Conservation (phyloP, 2,329 filamentous ascomycete species). For the Trichoderma koningii region DNA sequence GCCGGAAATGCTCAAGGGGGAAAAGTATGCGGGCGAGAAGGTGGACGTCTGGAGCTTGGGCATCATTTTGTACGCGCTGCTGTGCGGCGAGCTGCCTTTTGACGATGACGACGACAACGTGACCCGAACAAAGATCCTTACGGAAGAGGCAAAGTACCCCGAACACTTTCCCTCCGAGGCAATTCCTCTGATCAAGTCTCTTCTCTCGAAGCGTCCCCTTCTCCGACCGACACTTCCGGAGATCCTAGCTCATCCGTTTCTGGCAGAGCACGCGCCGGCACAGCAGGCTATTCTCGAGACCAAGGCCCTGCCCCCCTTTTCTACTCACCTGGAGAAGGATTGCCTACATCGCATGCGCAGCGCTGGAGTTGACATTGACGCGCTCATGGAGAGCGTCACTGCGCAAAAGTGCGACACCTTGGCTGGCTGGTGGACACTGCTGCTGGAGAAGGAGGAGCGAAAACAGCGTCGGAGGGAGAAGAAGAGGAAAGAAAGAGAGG, state of each 20-base stretch:
- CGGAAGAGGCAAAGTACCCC: slow-evolving; percentile 82
- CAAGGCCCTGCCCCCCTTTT: slow-evolving; percentile 78
- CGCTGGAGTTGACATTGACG: slow-evolving; percentile 90
- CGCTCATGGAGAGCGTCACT: slow-evolving; percentile 90
- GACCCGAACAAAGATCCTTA: slow-evolving; percentile 82
- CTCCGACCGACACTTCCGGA: slow-evolving; percentile 80
- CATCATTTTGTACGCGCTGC: slow-evolving; percentile 78
- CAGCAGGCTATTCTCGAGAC: slow-evolving; percentile 88
- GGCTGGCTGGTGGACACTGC: slow-evolving; percentile 92
- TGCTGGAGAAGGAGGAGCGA: slow-evolving; percentile 91
- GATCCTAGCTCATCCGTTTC: slow-evolving; percentile 83
- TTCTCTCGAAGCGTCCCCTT: slow-evolving; percentile 90
- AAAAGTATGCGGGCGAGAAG: slow-evolving; percentile 97
- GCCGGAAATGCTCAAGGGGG: slow-evolving; percentile 96
- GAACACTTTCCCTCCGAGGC: slow-evolving; percentile 78
- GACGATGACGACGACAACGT: slow-evolving; percentile 92
- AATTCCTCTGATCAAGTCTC: slow-evolving; percentile 69
- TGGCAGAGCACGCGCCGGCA: slow-evolving; percentile 80
- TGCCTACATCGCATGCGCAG: slow-evolving; percentile 90
- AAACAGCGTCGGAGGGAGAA: slow-evolving; percentile 79
- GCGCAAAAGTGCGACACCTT: slow-evolving; percentile 86
- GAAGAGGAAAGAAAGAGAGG: slow-evolving; percentile 82
- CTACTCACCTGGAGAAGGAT: slow-evolving; percentile 84
- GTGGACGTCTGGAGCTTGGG: slow-evolving; percentile 95
- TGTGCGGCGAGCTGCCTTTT: slow-evolving; percentile 86